Conservation (phyloP, 768 basidiomycete genomes). For the Mycena crocata region DNA sequence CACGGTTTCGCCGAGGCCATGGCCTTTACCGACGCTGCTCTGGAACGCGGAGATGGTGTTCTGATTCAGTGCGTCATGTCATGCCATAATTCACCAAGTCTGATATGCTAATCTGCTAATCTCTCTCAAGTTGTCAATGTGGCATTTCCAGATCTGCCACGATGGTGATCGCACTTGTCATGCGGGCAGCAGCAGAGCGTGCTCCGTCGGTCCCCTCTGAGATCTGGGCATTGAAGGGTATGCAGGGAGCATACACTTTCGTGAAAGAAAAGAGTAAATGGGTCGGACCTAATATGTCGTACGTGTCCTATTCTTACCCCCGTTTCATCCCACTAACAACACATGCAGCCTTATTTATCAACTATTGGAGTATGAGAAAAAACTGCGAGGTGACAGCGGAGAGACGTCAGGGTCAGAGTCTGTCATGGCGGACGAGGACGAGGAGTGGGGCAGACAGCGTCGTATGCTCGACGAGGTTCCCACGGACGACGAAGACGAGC, state of each 20-base stretch:
- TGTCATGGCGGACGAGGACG: conserved; percentile 71
- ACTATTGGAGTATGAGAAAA: conserved; percentile 90
- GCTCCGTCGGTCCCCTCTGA: conserved; percentile 76
- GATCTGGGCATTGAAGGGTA: conserved; percentile 83
- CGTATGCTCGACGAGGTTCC: conserved; percentile 67
- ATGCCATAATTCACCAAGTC: conserved; percentile 23
- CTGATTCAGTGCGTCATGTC: conserved; percentile 80
- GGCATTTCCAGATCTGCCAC: conserved; percentile 94
- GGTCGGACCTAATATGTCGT: conserved; percentile 96
- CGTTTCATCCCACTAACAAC: conserved; percentile 22
- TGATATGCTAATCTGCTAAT: conserved; percentile 37
- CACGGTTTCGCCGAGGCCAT: conserved; percentile 85
- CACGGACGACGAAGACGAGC: conserved; percentile 63
- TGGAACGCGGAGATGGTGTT: conserved; percentile 81
- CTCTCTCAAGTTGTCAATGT: conserved; percentile 82
- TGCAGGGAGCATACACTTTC: conserved; percentile 91
- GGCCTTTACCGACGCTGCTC: conserved; percentile 82
- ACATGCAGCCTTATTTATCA: conserved; percentile 87
- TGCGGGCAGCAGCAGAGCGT: conserved; percentile 86
- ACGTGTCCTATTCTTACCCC: conserved; percentile 51
- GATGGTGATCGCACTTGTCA: conserved; percentile 89
- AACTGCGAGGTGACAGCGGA: conserved; percentile 61
- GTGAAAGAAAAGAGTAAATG: conserved; percentile 91
- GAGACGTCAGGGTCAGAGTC: conserved; percentile 66
- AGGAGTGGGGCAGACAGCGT: conserved; percentile 84